A percentile compares a stretch with the other conserved stretches of the same genome.
phyloP scores from a whole-genome alignment of 2,329 filamentous ascomycete genomes.

The Sporothrix mexicana region DNA sequence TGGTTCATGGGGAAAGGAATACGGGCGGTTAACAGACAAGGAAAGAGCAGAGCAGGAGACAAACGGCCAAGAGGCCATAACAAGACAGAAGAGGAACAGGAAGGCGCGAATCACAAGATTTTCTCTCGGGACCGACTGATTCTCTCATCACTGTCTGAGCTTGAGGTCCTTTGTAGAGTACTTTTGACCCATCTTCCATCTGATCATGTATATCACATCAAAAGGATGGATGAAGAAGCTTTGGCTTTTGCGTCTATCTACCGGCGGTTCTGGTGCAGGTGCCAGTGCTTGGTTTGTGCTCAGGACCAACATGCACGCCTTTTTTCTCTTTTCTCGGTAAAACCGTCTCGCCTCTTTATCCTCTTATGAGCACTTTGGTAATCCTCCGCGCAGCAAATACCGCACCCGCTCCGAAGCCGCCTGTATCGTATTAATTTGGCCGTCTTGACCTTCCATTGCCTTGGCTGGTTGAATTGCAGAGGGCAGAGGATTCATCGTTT shows the following conservation, averaged over 20 bases:
- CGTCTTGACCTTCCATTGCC: too few relatives aligned
- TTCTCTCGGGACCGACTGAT: not conserved
- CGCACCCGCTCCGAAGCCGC: not conserved
- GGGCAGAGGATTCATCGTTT: not conserved
- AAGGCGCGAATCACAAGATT: constrained; percentile 10
- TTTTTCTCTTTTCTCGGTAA: constrained; percentile 4
- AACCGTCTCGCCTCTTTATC: not conserved
- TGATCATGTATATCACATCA: too few relatives aligned
- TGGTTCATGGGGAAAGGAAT: not conserved
- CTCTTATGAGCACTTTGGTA: not conserved
- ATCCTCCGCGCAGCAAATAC: constrained; percentile 11
- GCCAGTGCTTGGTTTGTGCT: constrained; percentile 4
- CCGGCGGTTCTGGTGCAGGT: not conserved
- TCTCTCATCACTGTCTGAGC: not conserved
- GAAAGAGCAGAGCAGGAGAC: not conserved
- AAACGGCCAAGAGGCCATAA: not conserved
- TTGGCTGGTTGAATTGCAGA: not conserved
- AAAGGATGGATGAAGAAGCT: not conserved
- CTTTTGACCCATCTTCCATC: not conserved
- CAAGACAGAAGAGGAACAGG: not conserved
- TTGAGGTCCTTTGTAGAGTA: not conserved
- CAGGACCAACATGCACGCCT: constrained; percentile 8
- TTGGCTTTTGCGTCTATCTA: not conserved
- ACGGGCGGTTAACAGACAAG: not conserved
- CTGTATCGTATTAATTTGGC: not conserved